Evolutionary conservation across 768 basidiomycete genomes (phyloP).

Genomic region (Auricularia cornea): DNA sequence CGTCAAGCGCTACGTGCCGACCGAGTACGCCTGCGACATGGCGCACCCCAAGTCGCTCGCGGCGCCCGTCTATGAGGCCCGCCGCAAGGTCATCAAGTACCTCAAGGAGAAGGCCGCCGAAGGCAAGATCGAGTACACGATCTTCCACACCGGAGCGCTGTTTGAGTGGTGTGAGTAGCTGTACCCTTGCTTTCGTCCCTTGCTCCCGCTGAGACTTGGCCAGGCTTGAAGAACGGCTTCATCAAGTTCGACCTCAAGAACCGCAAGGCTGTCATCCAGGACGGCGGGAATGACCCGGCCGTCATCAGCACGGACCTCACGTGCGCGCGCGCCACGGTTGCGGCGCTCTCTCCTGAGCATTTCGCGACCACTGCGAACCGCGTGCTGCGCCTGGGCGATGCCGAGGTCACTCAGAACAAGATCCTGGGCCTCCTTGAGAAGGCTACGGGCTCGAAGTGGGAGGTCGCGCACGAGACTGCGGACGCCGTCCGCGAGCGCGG

Average conservation of each 20-base stretch:
- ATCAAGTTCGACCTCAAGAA: conserved; percentile 1
- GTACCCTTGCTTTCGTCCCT: neutral
- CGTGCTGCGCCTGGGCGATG: neutral
- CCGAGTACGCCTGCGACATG: neutral
- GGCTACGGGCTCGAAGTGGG: neutral
- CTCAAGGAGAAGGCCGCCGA: conserved; percentile 1
- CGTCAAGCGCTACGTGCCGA: conserved; percentile 1
- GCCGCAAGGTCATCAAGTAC: neutral
- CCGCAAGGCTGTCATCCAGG: neutral
- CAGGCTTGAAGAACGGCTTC: neutral
- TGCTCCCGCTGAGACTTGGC: neutral
- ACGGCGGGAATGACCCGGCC: neutral
- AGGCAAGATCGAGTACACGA: neutral
- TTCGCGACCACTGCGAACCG: conserved; percentile 1
- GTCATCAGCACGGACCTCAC: neutral
- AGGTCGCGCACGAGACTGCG: neutral
- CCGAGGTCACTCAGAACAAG: neutral
- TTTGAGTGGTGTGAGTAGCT: conserved; percentile 1
- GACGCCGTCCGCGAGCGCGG: neutral
- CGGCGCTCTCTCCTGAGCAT: conserved; percentile 1
- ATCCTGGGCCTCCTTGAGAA: neutral
- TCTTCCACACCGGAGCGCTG: neutral
- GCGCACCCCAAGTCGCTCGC: neutral
- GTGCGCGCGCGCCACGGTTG: neutral
- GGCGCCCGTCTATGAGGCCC: neutral